A percentile compares a stretch with the other conserved stretches of the same genome.
phyloP scores from a whole-genome alignment of 768 basidiomycete species.

The Rhodocollybia butyracea region DNA sequence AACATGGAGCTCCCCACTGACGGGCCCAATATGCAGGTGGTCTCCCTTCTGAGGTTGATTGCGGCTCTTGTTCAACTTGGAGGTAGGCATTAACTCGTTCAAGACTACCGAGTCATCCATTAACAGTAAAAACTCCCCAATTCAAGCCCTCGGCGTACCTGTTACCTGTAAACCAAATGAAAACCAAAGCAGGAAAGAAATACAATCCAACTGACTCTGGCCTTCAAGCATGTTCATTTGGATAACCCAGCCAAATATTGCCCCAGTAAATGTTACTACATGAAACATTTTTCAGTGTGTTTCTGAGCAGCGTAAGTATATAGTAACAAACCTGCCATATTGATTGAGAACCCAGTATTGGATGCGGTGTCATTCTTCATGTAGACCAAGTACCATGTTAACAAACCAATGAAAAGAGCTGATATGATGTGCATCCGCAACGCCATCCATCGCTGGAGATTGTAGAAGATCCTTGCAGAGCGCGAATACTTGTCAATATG shows the following conservation, averaged over 20 bases:
- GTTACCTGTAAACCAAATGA: slow-evolving; percentile 7
- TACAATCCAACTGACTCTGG: slow-evolving; percentile 7
- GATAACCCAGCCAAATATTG: slow-evolving; percentile 12
- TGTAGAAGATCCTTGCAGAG: slow-evolving; percentile 31
- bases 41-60: slow-evolving; percentile 26
- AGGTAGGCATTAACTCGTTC: slow-evolving; percentile 44
- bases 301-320: not conserved
- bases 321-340: slow-evolving; percentile 29
- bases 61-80: slow-evolving; percentile 46
- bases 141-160: slow-evolving; percentile 17
- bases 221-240: slow-evolving; percentile 10
- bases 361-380: slow-evolving; percentile 23
- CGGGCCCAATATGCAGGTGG: slow-evolving; percentile 55
- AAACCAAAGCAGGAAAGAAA: not conserved
- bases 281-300: slow-evolving; percentile 11
- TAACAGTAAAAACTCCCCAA: not conserved
- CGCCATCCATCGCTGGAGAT: slow-evolving; percentile 25
- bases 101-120: slow-evolving; percentile 2
- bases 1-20: slow-evolving; percentile 39
- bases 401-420: slow-evolving; percentile 34
- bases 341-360: slow-evolving; percentile 34
- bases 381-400: slow-evolving; percentile 39
- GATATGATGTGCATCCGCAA: slow-evolving; percentile 43
- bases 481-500: slow-evolving; percentile 37
- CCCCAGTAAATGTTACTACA: slow-evolving; percentile 16